Percentiles rank a stretch among this genome's conserved stretches.
phyloP scores from a whole-genome alignment of 176 grass and related monocot genomes.

The Chloris gayana region DNA sequence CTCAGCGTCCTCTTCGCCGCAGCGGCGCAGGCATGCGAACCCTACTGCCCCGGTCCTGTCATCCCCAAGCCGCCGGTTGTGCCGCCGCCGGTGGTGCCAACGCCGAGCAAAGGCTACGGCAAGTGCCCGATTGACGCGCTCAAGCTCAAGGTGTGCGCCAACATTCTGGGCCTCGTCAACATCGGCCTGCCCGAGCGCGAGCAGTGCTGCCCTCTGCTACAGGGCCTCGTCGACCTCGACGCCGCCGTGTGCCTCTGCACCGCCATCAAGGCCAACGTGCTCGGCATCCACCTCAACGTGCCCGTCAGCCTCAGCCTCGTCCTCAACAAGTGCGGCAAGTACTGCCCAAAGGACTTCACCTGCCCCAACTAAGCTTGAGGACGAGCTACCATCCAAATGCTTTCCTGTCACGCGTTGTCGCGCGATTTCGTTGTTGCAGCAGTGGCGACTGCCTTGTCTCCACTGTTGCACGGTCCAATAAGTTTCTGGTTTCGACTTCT shows the following conservation, averaged over 20 bases:
- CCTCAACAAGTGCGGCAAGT: constrained; percentile 25
- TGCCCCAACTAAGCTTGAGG: constrained; percentile 17
- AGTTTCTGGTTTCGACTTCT: neutral
- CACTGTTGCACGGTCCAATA: neutral
- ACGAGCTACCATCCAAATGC: neutral
- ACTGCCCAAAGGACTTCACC: constrained; percentile 7
- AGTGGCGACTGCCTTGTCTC: neutral
- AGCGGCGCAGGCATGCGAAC: neutral
- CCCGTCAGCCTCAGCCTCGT: neutral
- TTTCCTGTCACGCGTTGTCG: neutral
- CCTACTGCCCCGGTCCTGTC: neutral
- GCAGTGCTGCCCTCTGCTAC: constrained; percentile 25
- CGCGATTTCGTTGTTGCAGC: neutral
- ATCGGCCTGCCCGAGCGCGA: neutral
- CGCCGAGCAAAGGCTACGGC: neutral
- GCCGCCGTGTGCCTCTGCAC: constrained; percentile 33
- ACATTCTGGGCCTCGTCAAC: constrained; percentile 7
- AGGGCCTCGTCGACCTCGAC: neutral
- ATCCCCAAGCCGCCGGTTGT: neutral
- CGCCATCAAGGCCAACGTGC: neutral
- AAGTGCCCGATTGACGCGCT: constrained; percentile 30
- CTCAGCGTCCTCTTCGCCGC: constrained; percentile 29
- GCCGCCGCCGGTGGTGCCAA: neutral
- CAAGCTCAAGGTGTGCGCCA: constrained; percentile 38
- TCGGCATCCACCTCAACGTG: neutral